Percentiles rank a stretch among this genome's conserved stretches.
Conservation (phyloP, 345 rosid species). For the Populus davidiana region DNA sequence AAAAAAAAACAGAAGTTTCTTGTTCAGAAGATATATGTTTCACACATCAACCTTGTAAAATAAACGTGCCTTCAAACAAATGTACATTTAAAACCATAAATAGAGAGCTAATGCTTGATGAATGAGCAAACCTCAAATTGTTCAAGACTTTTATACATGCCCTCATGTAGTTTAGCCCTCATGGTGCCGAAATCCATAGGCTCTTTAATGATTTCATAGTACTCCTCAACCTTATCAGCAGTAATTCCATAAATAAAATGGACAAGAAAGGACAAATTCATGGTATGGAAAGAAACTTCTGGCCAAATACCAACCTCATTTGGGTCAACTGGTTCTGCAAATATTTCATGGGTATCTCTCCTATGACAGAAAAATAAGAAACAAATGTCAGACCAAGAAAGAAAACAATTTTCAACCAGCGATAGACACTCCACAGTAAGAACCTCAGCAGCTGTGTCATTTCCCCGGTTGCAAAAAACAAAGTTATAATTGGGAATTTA, state of each 20-base stretch:
- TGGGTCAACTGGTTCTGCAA: constrained; percentile 62
- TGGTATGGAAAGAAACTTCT: constrained; percentile 1
- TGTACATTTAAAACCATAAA: neutral
- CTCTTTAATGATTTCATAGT: constrained; percentile 55
- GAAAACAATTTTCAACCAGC: neutral
- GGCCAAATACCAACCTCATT: constrained; percentile 39
- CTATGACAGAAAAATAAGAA: constrained; percentile 23
- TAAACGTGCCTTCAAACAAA: neutral
- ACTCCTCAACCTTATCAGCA: constrained; percentile 50
- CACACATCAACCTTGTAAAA: neutral
- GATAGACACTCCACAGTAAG: neutral
- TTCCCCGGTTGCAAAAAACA: neutral
- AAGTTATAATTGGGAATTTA: neutral
- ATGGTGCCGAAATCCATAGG: constrained; percentile 83
- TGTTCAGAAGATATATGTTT: neutral
- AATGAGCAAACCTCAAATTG: constrained; percentile 57
- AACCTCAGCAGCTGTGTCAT: neutral
- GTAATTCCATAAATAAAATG: constrained; percentile 8
- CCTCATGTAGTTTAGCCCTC: constrained; percentile 85
- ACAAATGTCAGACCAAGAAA: neutral
- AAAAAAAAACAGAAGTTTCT: neutral
- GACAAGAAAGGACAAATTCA: constrained; percentile 4
- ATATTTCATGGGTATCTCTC: constrained; percentile 61
- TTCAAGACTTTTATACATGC: constrained; percentile 55
- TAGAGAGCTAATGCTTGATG: constrained; percentile 6